phyloP scores from a whole-genome alignment of 2,329 filamentous ascomycete genomes.

The Phialophora verrucosa region DNA sequence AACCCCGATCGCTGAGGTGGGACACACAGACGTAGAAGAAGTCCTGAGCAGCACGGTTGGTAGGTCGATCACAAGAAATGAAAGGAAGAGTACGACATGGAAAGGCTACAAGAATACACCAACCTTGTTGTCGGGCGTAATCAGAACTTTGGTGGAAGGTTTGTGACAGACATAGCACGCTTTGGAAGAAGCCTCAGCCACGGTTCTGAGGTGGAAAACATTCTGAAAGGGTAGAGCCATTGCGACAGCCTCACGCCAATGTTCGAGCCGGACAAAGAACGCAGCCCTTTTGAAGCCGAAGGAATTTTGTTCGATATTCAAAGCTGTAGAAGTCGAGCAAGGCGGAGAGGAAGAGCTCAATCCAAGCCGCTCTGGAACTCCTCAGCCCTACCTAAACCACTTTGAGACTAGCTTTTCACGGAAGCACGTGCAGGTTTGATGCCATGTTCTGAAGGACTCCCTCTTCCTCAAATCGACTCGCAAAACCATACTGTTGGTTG shows the following conservation, averaged over 20 bases:
- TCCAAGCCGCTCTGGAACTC: background rate
- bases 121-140: conserved; percentile 89
- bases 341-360: background rate
- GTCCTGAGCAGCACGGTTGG: conserved; percentile 59
- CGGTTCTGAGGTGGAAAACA: conserved; percentile 81
- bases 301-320: background rate
- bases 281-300: background rate
- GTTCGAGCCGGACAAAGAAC: background rate
- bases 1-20: conserved; percentile 82
- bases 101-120: conserved; percentile 26
- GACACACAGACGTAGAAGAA: conserved; percentile 89
- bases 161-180: conserved; percentile 93
- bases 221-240: conserved; percentile 63
- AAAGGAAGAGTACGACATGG: background rate
- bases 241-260: background rate
- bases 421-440: background rate
- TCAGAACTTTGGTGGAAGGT: conserved; percentile 81
- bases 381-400: conserved; percentile 9
- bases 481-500: background rate
- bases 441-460: background rate
- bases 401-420: background rate
- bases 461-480: background rate
- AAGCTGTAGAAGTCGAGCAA: background rate
- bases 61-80: background rate
- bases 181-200: conserved; percentile 82